These are phyloP conservation scores for Diplodia sapinea DNA, from an alignment of 2,329 filamentous ascomycete species.

Conservation along the genomic window DNA sequence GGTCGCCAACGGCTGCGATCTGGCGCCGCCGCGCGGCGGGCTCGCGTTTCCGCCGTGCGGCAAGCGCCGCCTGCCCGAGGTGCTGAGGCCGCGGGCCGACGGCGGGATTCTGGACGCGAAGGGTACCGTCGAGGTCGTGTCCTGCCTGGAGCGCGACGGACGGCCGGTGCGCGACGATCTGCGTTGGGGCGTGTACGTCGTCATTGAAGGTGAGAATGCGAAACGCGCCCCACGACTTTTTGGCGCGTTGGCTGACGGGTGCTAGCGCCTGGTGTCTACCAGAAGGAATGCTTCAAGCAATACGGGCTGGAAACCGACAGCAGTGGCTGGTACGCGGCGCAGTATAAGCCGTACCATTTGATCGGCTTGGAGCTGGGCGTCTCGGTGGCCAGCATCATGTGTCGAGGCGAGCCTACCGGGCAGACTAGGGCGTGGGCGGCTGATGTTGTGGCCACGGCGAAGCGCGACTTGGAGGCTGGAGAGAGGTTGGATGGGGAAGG, in stretches of 20 bases:
- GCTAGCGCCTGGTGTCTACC: conserved; percentile 48
- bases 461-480: conserved; percentile 52
- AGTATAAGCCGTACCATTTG: conserved; percentile 57
- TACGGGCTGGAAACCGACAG: conserved; percentile 54
- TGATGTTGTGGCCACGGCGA: conserved; percentile 56
- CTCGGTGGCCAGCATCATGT: conserved; percentile 54
- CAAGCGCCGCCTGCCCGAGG: conserved; percentile 50
- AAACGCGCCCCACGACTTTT: too few species aligned
- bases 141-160: conserved; percentile 52
- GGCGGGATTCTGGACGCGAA: conserved; percentile 52
- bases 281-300: conserved; percentile 53
- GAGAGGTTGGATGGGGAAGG: conserved; percentile 56
- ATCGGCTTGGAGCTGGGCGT: conserved; percentile 56
- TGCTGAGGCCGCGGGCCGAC: conserved; percentile 50
- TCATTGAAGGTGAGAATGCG: conserved; percentile 44
- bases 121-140: conserved; percentile 55
- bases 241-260: not conserved
- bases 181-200: conserved; percentile 54
- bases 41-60: conserved; percentile 55
- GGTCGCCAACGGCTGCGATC: conserved; percentile 54
- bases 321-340: conserved; percentile 51
- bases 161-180: conserved; percentile 51
- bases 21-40: conserved; percentile 50
- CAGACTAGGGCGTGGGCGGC: conserved; percentile 53
- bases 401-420: conserved; percentile 54